A percentile compares a stretch with the other conserved stretches of the same genome.
Evolutionary conservation across 805 yeast genomes (phyloP).

Genomic region (Starmerella apicola): DNA sequence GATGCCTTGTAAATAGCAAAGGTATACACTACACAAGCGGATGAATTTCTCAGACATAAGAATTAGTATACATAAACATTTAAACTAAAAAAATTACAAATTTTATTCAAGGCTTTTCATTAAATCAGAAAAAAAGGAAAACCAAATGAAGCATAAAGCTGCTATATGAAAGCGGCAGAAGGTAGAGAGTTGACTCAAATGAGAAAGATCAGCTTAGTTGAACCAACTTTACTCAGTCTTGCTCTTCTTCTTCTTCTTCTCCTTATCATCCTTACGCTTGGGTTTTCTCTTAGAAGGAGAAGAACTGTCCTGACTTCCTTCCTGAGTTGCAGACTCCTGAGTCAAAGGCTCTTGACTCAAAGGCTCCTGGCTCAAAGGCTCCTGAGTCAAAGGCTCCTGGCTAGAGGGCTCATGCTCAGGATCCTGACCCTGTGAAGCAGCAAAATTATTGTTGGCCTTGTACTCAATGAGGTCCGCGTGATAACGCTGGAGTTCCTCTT

Average conservation of each 20-base stretch:
- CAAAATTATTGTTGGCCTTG: constrained; percentile 30
- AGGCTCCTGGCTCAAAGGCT: not conserved
- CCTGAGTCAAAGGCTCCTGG: not conserved
- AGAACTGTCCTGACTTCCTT: not conserved
- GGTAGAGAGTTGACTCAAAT: too few relatives aligned
- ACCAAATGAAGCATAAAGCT: too few relatives aligned
- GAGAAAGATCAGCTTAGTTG: too few relatives aligned
- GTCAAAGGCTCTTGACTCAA: not conserved
- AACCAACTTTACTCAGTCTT: constrained; percentile 1
- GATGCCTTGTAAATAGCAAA: too few relatives aligned
- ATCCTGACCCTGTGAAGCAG: not conserved
- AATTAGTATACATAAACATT: too few relatives aligned
- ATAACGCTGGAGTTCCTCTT: constrained; percentile 34
- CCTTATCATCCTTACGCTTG: constrained; percentile 34
- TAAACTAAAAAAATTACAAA: too few relatives aligned
- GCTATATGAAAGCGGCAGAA: too few relatives aligned
- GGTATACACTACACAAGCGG: not conserved
- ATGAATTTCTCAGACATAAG: too few relatives aligned
- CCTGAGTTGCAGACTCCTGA: constrained; percentile 1
- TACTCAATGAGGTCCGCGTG: constrained; percentile 37
- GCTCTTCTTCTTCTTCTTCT: constrained; percentile 41
- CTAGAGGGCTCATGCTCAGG: not conserved
- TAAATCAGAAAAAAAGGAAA: too few relatives aligned
- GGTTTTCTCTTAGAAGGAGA: constrained; percentile 18
- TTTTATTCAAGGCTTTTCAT: too few relatives aligned